Evolutionary conservation across 2,329 filamentous ascomycete genomes (phyloP), one percentile per base, ranked within the genome.

Genomic region (Neonectria faginata): DNA sequence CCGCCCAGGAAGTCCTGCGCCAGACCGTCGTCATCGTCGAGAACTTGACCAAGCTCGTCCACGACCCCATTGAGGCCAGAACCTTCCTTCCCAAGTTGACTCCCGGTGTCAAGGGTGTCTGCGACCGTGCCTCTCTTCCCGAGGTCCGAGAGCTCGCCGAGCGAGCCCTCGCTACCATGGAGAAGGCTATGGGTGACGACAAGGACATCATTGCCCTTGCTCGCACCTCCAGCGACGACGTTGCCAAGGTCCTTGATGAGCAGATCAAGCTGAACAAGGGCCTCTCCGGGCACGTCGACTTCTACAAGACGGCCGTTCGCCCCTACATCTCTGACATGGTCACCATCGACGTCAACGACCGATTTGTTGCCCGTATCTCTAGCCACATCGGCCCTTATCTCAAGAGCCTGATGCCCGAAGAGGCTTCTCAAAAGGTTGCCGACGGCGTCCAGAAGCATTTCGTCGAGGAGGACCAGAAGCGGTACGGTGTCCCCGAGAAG

Each of bases 1-100:
- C 96, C 5, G 87, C 92, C 3, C 96, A 99, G 79, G 96, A 99
- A 82, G 94, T 98, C 22, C 86, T 97, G 60, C 91, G 96, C 66
- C 95, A 97, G 82, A 97, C 96, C 3, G 94, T 97, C 31, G 94
- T 99, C 59, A 97, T 99, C 56, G 92, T 96, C 20, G 96, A 99
- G 83, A 99, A 99, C 82, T 84, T 99, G 83, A 99, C 96, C 66
- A 98, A 97, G 84, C 89, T 99, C 33, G 96, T 99, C 29, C 96
- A 99, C 80, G 94, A 91, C 78, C 96, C 96, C 14, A 89, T 97
- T 65, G 96, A 99, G 83, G 96, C 96, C 36, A 88, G 96, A 70
- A 93, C 93, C 60, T 99, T 99, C 86, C 82, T 99, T 77, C 96
- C 96, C 56, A 97, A 97, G 81, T 85, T 99, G 57, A 92, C 92